phyloP scores from a whole-genome alignment of 495 filamentous ascomycete genomes.

The Penicillium daleae region DNA sequence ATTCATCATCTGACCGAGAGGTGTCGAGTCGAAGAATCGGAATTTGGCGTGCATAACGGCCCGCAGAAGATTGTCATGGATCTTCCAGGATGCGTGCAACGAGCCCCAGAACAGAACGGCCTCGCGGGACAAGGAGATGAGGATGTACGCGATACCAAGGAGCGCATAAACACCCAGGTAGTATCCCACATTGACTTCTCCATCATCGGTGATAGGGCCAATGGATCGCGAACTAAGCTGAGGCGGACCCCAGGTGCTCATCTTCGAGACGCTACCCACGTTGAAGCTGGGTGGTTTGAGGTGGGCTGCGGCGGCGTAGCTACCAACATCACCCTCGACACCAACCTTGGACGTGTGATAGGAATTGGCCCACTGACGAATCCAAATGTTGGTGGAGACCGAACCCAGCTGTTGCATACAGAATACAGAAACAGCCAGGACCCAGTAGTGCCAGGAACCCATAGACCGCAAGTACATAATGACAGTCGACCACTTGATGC shows the following conservation, averaged over 20 bases:
- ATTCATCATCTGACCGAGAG: conserved; percentile 97
- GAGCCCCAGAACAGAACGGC: conserved; percentile 90
- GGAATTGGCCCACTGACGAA: conserved; percentile 82
- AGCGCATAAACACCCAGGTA: conserved; percentile 84
- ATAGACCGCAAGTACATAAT: conserved; percentile 82
- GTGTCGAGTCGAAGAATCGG: conserved; percentile 97
- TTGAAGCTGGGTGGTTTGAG: conserved; percentile 49
- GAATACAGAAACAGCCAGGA: conserved; percentile 72
- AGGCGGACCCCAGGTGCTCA: conserved; percentile 34
- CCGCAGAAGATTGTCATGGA: conserved; percentile 79
- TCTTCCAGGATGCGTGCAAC: conserved; percentile 80
- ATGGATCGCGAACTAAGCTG: conserved; percentile 33
- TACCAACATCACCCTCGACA: conserved; percentile 32
- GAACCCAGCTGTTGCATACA: conserved; percentile 77
- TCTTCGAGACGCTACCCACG: conserved; percentile 42
- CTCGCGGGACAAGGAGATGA: conserved; percentile 78
- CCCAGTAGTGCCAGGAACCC: conserved; percentile 96
- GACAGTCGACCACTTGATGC: conserved; percentile 85
- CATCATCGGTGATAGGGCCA: conserved; percentile 21
- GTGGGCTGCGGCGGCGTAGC: conserved; percentile 45
- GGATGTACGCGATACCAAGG: conserved; percentile 73
- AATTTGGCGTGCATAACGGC: conserved; percentile 87
- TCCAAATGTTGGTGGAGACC: conserved; percentile 90
- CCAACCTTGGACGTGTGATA: conserved; percentile 46
- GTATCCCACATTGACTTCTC: conserved; percentile 75